Percentiles rank a stretch among this genome's conserved stretches.
Conservation (phyloP, 108 stramenopile species). For the Heterococcus sp. region DNA sequence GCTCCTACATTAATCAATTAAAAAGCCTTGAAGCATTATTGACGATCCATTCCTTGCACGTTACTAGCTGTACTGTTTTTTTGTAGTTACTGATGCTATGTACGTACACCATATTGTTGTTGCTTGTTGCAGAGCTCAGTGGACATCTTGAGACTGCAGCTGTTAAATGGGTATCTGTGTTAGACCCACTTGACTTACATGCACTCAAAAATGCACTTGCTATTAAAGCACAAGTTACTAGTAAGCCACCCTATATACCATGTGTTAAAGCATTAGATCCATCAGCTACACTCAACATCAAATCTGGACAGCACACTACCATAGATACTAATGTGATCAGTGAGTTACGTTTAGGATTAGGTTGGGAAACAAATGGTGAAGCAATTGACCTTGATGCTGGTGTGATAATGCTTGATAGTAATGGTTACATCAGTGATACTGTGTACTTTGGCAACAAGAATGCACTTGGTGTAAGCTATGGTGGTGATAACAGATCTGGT, state of each 20-base stretch:
- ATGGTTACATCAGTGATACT: background rate
- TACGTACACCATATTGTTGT: too few species aligned
- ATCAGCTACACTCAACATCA: background rate
- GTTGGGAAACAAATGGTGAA: background rate
- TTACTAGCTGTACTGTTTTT: too few species aligned
- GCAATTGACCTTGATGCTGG: background rate
- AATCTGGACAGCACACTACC: background rate
- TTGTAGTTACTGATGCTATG: too few species aligned
- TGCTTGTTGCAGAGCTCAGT: too few species aligned
- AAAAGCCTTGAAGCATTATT: too few species aligned
- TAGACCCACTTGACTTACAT: background rate
- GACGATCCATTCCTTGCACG: too few species aligned
- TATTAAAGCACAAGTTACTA: background rate
- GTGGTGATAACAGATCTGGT: background rate
- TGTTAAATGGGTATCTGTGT: background rate
- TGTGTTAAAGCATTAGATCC: background rate
- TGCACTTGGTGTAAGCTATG: background rate
- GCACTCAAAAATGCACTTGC: background rate
- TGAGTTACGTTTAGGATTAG: background rate
- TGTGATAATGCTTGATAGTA: background rate
- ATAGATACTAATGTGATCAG: background rate
- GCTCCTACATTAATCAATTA: too few species aligned
- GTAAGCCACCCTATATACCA: background rate
- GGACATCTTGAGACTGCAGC: background rate
- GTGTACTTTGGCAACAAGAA: background rate